A percentile compares a stretch with the other conserved stretches of the same genome.
phyloP scores from a whole-genome alignment of 2,329 filamentous ascomycete genomes.

The Arthrobotrys megalospora region DNA sequence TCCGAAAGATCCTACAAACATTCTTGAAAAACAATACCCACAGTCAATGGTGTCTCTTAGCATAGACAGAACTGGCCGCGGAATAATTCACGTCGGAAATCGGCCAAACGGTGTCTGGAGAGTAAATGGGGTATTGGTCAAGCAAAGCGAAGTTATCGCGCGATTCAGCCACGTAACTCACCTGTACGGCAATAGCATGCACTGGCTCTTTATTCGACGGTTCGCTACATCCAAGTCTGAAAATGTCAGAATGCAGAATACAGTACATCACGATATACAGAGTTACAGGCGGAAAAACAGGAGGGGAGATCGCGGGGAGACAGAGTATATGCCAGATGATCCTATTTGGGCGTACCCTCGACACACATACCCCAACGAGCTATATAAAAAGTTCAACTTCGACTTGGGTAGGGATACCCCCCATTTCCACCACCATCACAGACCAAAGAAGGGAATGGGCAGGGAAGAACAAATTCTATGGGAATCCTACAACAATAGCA shows the following conservation, averaged over 20 bases:
- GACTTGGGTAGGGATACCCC: conserved; percentile 37
- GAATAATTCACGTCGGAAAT: conserved; percentile 50
- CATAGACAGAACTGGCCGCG: conserved; percentile 22
- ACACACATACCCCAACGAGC: conserved; percentile 11
- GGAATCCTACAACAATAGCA: conserved; percentile 13
- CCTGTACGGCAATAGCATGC: conserved; percentile 32
- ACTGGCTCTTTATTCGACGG: conserved; percentile 52
- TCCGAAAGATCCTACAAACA: not conserved
- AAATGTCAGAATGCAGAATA: conserved; percentile 3
- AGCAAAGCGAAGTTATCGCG: conserved; percentile 45
- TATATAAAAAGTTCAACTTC: conserved; percentile 20
- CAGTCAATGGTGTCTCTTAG: conserved; percentile 48
- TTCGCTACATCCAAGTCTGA: conserved; percentile 24
- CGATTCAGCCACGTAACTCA: conserved; percentile 51
- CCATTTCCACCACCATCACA: conserved; percentile 59
- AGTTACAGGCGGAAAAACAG: not conserved
- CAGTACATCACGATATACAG: conserved; percentile 27
- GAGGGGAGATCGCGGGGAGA: not conserved
- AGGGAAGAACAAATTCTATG: conserved; percentile 23
- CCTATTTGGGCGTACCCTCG: conserved; percentile 9
- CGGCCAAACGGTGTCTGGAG: conserved; percentile 51
- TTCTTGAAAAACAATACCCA: conserved; percentile 35
- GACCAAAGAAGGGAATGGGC: not conserved
- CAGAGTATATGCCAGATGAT: not conserved
- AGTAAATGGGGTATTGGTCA: conserved; percentile 40